Evolutionary conservation across 164 flowering plant species (phyloP), one percentile per base, ranked within the genome.

Genomic region (Dillenia suffruticosa): DNA sequence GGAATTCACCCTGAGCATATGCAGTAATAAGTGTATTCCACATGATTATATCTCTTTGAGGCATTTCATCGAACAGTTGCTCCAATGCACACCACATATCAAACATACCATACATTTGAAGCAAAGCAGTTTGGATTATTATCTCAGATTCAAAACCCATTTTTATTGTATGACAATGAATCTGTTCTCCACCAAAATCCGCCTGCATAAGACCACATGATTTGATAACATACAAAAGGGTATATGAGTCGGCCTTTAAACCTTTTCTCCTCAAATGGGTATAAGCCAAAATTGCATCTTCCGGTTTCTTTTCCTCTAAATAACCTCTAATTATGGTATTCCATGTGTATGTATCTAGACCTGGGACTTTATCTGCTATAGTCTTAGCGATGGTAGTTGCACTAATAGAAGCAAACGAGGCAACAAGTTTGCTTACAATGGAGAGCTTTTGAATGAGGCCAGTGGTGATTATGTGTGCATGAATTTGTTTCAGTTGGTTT

Each of bases 281-380:
- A 68, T 67, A 79, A 14, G 66, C 70, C 62, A 58, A 50, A 58
- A 76, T 51, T 12, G 77, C 76, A 57, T 72, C 58, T 52, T 51
- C 46, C 46, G 75, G 75, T 19, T 58, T 60, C 12, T 61, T 32
- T 50, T 24, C 64, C 40, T 74, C 76, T 68, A 72, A 63, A 58
- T 60, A 72, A 17, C 80, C 71, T 66, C 75, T 70, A 32, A 76
- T 70, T 24, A 79, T 51, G 9, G 68, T 63, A 69, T 74, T 79
- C 83, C 80, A 76, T 1, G 74, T 65, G 72, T 72, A 79, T 13
- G 71, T 60, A 59, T 76, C 65, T 0, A 70, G 74, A 19, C 69
- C 73, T 10, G 58, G 56, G 32, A 74, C 51, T 57, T 14, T 50
- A 47, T 65, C 67, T 0, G 74, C 81, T 15, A 74, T 64, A 11